Evolutionary conservation across 1,139 yeast species (phyloP).

Genomic region (Diutina rugosa): DNA sequence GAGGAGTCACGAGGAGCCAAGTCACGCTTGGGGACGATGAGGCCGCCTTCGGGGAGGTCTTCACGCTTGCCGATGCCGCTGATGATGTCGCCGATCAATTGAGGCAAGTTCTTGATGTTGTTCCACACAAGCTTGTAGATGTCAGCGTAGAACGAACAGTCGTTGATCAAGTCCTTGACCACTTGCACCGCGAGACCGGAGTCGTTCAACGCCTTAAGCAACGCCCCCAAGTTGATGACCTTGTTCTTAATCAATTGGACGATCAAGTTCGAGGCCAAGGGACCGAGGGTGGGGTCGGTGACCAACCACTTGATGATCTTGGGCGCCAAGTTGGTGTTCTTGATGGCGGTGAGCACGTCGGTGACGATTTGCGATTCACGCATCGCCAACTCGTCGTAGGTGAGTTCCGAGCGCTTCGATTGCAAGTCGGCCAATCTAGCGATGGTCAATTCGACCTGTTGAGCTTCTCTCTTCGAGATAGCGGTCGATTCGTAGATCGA

Average conservation of each 20-base stretch:
- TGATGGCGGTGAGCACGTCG: conserved; percentile 25
- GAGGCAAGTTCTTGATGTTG: conserved; percentile 16
- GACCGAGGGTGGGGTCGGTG: conserved; percentile 19
- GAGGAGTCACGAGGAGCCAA: conserved; percentile 13
- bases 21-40: conserved; percentile 9
- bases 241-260: conserved; percentile 6
- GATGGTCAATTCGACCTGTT: background rate
- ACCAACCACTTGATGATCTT: conserved; percentile 23
- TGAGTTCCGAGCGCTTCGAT: background rate
- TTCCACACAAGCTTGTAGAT: conserved; percentile 22
- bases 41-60: background rate
- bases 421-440: background rate
- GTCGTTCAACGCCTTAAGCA: conserved; percentile 26
- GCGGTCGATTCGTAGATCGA: background rate
- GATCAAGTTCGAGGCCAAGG: conserved; percentile 18
- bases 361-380: conserved; percentile 18
- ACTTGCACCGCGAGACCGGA: conserved; percentile 25
- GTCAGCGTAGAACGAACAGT: conserved; percentile 26
- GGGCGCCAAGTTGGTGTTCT: conserved; percentile 28
- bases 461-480: conserved; percentile 8
- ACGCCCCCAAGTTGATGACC: conserved; percentile 11
- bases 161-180: conserved; percentile 25
- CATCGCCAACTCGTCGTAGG: conserved; percentile 5
- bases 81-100: conserved; percentile 15
- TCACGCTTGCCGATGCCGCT: conserved; percentile 9